Evolutionary conservation across 805 yeast species (phyloP), one percentile per base, ranked within the genome.

Genomic region (Ogataea angusta): DNA sequence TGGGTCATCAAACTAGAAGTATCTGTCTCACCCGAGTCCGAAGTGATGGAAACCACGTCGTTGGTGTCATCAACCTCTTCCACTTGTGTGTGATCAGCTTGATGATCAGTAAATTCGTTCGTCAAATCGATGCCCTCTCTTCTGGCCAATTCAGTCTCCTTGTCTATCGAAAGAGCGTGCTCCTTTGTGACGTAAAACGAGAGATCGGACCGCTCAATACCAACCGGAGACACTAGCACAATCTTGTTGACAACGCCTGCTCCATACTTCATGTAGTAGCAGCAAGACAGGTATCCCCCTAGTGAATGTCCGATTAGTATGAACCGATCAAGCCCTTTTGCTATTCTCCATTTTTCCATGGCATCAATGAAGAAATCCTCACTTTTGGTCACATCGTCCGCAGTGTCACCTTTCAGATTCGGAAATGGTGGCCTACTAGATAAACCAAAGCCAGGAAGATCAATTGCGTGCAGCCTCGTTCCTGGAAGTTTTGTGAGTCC

Each of bases 291-390:
- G 52, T 83, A 81, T 0, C 87, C 93, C 30, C 95, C 95, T 51
- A 77, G 77, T 0, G 95, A 85, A 57, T 85, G 95, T 1, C 88
- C 91, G 13, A 85, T 67, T n/a, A 85, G 54, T 45, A 75, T 77
- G 34, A 85, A 72, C 38, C 73, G 68, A 1, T 68, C 68, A 9
- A 85, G 54, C 0, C 70, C 68, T 21, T 73, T 63, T 13, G 54
- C 63, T 13, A 51, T 52, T 48, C 93, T 66, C 93, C 93, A 85
- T 2, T 61, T 59, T 38, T 85, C 90, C 5, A 85, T 57, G 1
- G 81, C 72, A 16, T 71, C 74, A 5, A 74, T 56, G 46, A 81
- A 84, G 54, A 79, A 84, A n/a, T 66, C 60, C 51, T 83, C 86
- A 17, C 75, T 64, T 5, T 68, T 62, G 14, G 60, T 22, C 2